Percentiles rank a stretch among this genome's conserved stretches.
Conservation (phyloP, 1,284 basidiomycete species). For the Afroboletus lepidellus region DNA sequence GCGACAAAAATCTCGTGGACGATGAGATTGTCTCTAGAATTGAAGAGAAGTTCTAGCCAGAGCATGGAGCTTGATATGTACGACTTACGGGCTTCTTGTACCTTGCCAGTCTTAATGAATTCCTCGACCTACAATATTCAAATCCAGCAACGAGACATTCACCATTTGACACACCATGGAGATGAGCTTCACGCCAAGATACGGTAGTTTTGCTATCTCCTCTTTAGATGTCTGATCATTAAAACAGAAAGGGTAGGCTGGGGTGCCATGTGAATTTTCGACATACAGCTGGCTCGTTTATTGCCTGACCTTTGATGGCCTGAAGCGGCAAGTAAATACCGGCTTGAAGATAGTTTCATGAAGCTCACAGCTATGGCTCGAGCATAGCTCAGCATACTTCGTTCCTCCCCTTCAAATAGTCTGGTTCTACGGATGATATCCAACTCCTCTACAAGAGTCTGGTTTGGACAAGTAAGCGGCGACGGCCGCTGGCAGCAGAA, state of each 20-base stretch:
- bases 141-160: background rate
- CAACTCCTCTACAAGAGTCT: conserved; percentile 53
- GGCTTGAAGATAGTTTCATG: background rate
- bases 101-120: conserved; percentile 52
- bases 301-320: conserved; percentile 58
- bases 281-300: background rate
- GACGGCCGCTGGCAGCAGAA: conserved; percentile 62
- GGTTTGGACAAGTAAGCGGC: conserved; percentile 65
- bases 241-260: conserved; percentile 65
- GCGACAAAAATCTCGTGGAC: conserved; percentile 53
- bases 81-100: conserved; percentile 59
- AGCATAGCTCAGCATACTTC: conserved; percentile 66
- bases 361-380: conserved; percentile 60
- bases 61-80: background rate
- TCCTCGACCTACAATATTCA: conserved; percentile 54
- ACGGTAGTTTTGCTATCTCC: conserved; percentile 56
- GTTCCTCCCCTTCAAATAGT: conserved; percentile 59
- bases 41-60: conserved; percentile 2
- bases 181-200: conserved; percentile 58
- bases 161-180: conserved; percentile 46
- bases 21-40: conserved; percentile 45
- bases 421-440: conserved; percentile 58
- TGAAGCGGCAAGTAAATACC: conserved; percentile 24
- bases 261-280: conserved; percentile 1
- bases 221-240: conserved; percentile 37